phyloP scores from a whole-genome alignment of 371 early-diverging fungal genomes.

The Mycotypha africana region DNA sequence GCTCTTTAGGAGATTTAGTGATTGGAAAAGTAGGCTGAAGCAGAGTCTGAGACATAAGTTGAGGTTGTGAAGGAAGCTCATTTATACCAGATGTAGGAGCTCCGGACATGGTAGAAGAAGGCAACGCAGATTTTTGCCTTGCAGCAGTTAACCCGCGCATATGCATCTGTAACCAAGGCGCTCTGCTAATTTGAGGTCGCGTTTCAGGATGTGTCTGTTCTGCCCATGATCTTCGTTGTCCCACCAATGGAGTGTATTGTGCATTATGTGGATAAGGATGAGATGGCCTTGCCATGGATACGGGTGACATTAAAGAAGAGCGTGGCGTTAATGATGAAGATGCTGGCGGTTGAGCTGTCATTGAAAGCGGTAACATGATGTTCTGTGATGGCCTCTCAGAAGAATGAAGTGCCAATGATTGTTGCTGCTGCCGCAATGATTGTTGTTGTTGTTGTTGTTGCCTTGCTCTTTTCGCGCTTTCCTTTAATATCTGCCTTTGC shows the following conservation, averaged over 20 bases:
- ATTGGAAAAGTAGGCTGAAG: too few species aligned
- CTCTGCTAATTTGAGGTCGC: constrained; percentile 7
- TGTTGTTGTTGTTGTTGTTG: constrained; percentile 9
- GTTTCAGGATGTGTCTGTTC: constrained; percentile 31
- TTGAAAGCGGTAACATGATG: too few species aligned
- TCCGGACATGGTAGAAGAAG: neutral
- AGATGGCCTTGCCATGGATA: neutral
- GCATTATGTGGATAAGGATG: neutral
- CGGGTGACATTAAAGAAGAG: neutral
- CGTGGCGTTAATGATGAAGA: neutral
- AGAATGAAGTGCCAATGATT: too few species aligned
- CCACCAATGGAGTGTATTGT: too few species aligned
- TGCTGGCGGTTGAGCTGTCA: neutral
- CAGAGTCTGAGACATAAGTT: neutral
- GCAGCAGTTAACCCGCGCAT: constrained; percentile 14
- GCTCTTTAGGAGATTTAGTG: too few species aligned
- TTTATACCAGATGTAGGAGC: neutral
- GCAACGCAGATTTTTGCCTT: constrained; percentile 3
- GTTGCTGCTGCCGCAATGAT: neutral
- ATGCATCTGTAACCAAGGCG: constrained; percentile 31
- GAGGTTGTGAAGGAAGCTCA: neutral
- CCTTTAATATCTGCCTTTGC: constrained; percentile 22
- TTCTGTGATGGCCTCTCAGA: neutral
- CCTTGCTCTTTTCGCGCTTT: constrained; percentile 13
- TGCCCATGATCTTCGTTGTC: constrained; percentile 24